phyloP scores from a whole-genome alignment of 805 yeast species.

The Phaffomyces opuntiae region DNA sequence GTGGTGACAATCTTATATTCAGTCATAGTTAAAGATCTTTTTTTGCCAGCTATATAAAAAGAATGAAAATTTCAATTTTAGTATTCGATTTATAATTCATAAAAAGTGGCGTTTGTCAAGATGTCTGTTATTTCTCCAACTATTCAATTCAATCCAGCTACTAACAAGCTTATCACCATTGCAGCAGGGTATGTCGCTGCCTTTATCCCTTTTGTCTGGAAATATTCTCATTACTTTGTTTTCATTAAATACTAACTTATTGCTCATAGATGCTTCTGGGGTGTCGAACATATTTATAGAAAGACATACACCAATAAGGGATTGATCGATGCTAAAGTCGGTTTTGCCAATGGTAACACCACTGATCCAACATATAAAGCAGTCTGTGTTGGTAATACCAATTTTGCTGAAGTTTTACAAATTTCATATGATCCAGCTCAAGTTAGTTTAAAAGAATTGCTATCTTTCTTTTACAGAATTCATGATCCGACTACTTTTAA shows the following conservation, averaged over 20 bases:
- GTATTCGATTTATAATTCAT: neutral
- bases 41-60: neutral
- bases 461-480: slow-evolving; percentile 81
- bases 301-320: slow-evolving; percentile 62
- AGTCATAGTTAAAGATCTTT: neutral
- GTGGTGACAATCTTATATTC: slow-evolving; percentile 13
- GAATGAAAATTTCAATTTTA: neutral
- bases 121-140: slow-evolving; percentile 29
- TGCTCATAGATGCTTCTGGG: slow-evolving; percentile 64
- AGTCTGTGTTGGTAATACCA: slow-evolving; percentile 75
- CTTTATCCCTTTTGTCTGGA: too few species aligned
- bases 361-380: slow-evolving; percentile 53
- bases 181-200: slow-evolving; percentile 45
- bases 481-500: slow-evolving; percentile 90
- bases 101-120: neutral
- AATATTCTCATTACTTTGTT: slow-evolving; percentile 24
- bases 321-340: slow-evolving; percentile 73
- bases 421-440: slow-evolving; percentile 68
- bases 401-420: slow-evolving; percentile 76
- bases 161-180: slow-evolving; percentile 48
- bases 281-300: slow-evolving; percentile 76
- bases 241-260: slow-evolving; percentile 17
- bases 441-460: slow-evolving; percentile 52
- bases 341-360: slow-evolving; percentile 76
- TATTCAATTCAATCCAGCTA: slow-evolving; percentile 34